phyloP scores from a whole-genome alignment of 2,329 filamentous ascomycete species.

The Plectosphaerella cucumerina region DNA sequence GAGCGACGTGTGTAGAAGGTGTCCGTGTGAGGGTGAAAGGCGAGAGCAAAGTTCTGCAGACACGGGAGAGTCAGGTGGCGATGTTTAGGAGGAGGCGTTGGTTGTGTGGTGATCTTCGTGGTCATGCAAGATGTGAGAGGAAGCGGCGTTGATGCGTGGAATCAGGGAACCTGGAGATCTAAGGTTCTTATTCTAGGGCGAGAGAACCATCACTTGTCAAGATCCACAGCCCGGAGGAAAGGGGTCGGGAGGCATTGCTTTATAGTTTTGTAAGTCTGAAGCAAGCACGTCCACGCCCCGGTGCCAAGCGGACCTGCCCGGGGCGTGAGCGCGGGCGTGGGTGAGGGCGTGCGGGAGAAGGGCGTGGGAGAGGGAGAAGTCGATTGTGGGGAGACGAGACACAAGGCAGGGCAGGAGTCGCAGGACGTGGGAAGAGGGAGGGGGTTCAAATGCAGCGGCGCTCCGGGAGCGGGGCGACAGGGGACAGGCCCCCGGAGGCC shows the following conservation, averaged over 20 bases:
- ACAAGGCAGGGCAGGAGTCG: no score
- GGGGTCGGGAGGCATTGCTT: neutral
- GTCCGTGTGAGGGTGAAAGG: neutral
- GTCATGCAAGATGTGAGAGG: no score
- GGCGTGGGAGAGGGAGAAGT: neutral
- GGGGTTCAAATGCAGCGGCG: neutral
- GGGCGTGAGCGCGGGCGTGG: neutral
- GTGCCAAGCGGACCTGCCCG: neutral
- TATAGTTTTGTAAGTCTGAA: conserved; percentile 1
- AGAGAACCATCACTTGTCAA: no score
- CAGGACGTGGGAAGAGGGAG: neutral
- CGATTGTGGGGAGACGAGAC: neutral
- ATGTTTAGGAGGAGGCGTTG: no score
- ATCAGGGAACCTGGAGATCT: no score
- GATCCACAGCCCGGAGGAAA: neutral
- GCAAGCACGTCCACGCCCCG: neutral
- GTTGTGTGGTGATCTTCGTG: no score
- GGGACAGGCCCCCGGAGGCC: neutral
- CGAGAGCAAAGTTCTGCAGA: neutral
- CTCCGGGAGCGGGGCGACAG: neutral
- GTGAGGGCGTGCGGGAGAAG: neutral
- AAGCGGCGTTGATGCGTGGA: no score
- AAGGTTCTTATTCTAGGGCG: no score
- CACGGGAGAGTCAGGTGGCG: neutral
- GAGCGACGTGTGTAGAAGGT: neutral